Evolutionary conservation across 345 rosid genomes (phyloP).

Genomic region (Salix brachista): DNA sequence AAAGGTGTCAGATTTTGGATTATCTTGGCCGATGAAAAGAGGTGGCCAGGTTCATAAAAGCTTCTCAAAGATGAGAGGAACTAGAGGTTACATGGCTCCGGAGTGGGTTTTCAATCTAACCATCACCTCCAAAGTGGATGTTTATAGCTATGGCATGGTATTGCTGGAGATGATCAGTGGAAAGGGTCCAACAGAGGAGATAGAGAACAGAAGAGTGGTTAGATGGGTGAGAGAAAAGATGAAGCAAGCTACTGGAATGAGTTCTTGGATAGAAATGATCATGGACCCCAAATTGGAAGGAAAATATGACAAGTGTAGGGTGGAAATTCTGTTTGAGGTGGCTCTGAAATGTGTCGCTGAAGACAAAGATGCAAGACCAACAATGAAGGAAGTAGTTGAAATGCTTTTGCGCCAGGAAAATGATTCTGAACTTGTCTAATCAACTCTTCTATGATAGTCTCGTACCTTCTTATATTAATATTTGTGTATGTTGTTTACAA

Average conservation of each 20-base stretch:
- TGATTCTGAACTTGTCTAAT: too few species aligned
- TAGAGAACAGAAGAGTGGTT: not conserved
- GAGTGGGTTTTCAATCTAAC: constrained; percentile 1
- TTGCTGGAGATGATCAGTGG: constrained; percentile 15
- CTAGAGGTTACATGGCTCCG: not conserved
- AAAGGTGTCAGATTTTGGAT: constrained; percentile 12
- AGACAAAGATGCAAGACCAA: constrained; percentile 24
- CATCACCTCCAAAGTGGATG: constrained; percentile 14
- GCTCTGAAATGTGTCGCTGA: constrained; percentile 25
- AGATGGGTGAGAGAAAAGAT: constrained; percentile 11
- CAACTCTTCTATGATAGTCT: too few species aligned
- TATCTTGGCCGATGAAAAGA: constrained; percentile 1
- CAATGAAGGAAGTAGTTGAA: constrained; percentile 30
- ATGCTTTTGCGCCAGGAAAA: constrained; percentile 8
- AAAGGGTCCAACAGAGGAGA: not conserved
- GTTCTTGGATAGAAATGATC: constrained; percentile 8
- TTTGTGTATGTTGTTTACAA: too few species aligned
- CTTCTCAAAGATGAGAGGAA: not conserved
- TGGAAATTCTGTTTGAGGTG: constrained; percentile 15
- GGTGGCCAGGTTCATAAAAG: not conserved
- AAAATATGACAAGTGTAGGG: not conserved
- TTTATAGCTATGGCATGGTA: constrained; percentile 14
- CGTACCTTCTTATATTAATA: too few species aligned
- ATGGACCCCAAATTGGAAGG: constrained; percentile 17
- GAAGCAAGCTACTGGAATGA: not conserved